Evolutionary conservation across 2,329 filamentous ascomycete species (phyloP), one percentile per base, ranked within the genome.

Genomic region (Blastomyces emzantsi): DNA sequence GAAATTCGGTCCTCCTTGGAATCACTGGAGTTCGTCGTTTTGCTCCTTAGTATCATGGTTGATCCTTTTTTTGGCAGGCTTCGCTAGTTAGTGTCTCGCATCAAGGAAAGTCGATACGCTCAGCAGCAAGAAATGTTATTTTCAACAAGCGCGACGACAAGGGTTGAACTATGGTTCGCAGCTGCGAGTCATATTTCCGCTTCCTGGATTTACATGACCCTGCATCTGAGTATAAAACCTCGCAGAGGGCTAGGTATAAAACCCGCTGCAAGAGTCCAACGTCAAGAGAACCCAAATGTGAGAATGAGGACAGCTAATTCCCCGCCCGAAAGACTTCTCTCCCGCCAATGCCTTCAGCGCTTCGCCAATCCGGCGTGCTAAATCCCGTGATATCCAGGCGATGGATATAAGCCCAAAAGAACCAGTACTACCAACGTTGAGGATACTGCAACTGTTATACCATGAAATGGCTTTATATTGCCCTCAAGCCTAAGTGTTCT

Each of bases 31-130:
- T 9, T 47, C 1, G 0, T 47, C 2, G 0, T 8, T n/a, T 47
- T n/a, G 17, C 43, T 47, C 17, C 17, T 9, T 49, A n/a, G 9
- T 49, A 49, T n/a, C 43, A 49, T 8, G 7, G 22, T 49, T 49
- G 7, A 36, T 36, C 33, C 6, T 7, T 33, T 6, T 36, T 36
- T 11, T 36, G 9, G 33, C 8, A 9, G 7, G 1, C 7, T 49
- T 49, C 6, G 8, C 19, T 22, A 11, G 11, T 17, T 45, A 45
- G 19, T 49, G 45, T 22, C 28, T 36, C 15, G 33, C 28, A 55
- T 19, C 5, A 55, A 57, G n/a, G 55, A 19, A 57, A 41, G 55
- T 22, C 55, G 33, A 57, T 57, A 57, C 55, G 56, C 39, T 43
- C 13, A 15, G 17, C 15, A 30, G 9, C 7, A 9, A 43, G 15